A percentile compares a stretch with the other conserved stretches of the same genome.
Evolutionary conservation across 2,329 filamentous ascomycete species (phyloP).

Genomic region (Talaromyces albobiverticillius): DNA sequence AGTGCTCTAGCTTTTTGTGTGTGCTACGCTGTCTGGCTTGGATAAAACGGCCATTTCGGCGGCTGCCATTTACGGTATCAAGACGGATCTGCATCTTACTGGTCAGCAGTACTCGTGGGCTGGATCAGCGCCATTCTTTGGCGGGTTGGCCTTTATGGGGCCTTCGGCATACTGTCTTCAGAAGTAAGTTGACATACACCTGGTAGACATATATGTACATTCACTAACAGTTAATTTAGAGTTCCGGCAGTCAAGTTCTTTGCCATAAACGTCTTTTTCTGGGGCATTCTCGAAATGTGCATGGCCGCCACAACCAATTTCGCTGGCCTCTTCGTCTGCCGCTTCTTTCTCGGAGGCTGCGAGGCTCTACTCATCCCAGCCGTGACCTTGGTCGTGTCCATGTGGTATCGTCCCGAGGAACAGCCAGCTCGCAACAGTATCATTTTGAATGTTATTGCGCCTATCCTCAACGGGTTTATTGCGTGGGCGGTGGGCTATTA

Average conservation of each 20-base stretch:
- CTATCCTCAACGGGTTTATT: slow-evolving; percentile 4
- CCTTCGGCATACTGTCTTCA: slow-evolving; percentile 6
- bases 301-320: slow-evolving; percentile 3
- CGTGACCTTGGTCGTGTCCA: background rate
- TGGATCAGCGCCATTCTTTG: slow-evolving; percentile 8
- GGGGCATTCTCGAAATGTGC: slow-evolving; percentile 9
- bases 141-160: slow-evolving; percentile 4
- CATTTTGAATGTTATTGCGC: slow-evolving; percentile 5
- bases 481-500: slow-evolving; percentile 8
- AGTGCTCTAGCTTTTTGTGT: background rate
- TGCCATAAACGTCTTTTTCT: slow-evolving; percentile 4
- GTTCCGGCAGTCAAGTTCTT: slow-evolving; percentile 6
- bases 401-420: slow-evolving; percentile 6
- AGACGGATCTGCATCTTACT: slow-evolving; percentile 1
- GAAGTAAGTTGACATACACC: background rate
- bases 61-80: background rate
- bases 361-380: slow-evolving; percentile 4
- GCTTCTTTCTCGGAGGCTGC: slow-evolving; percentile 7
- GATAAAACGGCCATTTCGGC: slow-evolving; percentile 7
- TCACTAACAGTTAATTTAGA: background rate
- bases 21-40: slow-evolving; percentile 5
- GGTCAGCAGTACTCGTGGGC: slow-evolving; percentile 5
- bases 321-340: slow-evolving; percentile 2
- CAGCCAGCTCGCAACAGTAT: slow-evolving; percentile 5
- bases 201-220: background rate